Evolutionary conservation across 257 asterid species (phyloP).

Genomic region (Voacanga thouarsii): DNA sequence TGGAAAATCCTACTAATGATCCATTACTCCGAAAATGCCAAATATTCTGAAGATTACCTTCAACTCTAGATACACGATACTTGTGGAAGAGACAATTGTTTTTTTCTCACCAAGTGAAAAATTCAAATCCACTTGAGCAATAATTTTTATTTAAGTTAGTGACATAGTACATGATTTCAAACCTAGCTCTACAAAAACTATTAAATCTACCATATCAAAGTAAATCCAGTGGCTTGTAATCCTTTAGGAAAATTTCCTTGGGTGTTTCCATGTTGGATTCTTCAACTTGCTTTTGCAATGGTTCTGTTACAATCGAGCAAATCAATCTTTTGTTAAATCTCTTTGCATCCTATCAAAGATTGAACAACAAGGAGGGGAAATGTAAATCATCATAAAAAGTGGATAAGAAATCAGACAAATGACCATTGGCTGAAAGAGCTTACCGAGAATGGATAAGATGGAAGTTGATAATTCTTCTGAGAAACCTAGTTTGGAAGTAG

Average conservation of each 20-base stretch:
- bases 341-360: no score
- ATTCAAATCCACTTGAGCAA: constrained; percentile 72
- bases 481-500: constrained; percentile 38
- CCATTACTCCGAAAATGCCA: background rate
- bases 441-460: constrained; percentile 43
- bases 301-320: constrained; percentile 82
- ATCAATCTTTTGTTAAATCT: constrained; percentile 47
- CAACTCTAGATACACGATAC: constrained; percentile 73
- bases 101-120: constrained; percentile 80
- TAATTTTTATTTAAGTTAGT: constrained; percentile 15
- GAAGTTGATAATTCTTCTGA: constrained; percentile 39
- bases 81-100: constrained; percentile 64
- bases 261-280: constrained; percentile 76
- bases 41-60: constrained; percentile 51
- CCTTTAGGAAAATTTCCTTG: constrained; percentile 89
- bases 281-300: constrained; percentile 53
- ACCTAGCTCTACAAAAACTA: background rate
- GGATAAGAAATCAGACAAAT: background rate
- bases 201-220: constrained; percentile 58
- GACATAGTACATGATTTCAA: background rate
- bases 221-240: constrained; percentile 87
- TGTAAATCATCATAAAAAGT: background rate
- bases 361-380: constrained; percentile 8
- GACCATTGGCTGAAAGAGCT: constrained; percentile 24
- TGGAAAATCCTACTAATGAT: background rate